These are phyloP conservation scores for Lipomyces spencermartinsiae DNA, from an alignment of 805 yeast species.

Conservation along the genomic window DNA sequence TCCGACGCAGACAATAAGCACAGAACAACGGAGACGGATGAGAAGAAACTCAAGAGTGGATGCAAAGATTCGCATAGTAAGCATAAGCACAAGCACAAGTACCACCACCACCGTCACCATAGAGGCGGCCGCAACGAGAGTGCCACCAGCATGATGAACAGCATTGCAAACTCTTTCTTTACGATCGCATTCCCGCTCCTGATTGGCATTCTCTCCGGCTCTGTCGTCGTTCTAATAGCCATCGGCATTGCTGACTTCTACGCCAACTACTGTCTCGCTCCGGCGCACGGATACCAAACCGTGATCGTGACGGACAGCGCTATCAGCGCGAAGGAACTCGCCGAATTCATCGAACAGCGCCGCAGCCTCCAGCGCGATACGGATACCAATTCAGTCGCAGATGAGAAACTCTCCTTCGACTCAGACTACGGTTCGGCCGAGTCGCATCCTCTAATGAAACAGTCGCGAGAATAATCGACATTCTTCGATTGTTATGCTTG, in stretches of 20 bases:
- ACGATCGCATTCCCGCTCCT: conserved; percentile 31
- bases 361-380: neutral
- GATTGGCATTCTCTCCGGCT: conserved; percentile 32
- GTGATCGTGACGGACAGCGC: neutral
- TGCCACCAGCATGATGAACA: conserved; percentile 22
- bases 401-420: neutral
- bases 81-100: neutral
- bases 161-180: conserved; percentile 19
- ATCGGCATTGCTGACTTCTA: conserved; percentile 24
- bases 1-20: neutral
- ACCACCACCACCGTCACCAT: neutral
- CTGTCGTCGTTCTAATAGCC: conserved; percentile 28
- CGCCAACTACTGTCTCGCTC: neutral
- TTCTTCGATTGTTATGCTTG: neutral
- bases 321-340: neutral
- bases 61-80: neutral
- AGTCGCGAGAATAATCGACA: neutral
- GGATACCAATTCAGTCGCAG: neutral
- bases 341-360: neutral
- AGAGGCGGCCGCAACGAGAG: conserved; percentile 25
- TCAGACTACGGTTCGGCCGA: neutral
- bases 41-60: neutral
- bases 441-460: neutral
- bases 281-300: neutral
- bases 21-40: neutral